Evolutionary conservation across 345 rosid species (phyloP).

Genomic region (Gossypium thurberi): DNA sequence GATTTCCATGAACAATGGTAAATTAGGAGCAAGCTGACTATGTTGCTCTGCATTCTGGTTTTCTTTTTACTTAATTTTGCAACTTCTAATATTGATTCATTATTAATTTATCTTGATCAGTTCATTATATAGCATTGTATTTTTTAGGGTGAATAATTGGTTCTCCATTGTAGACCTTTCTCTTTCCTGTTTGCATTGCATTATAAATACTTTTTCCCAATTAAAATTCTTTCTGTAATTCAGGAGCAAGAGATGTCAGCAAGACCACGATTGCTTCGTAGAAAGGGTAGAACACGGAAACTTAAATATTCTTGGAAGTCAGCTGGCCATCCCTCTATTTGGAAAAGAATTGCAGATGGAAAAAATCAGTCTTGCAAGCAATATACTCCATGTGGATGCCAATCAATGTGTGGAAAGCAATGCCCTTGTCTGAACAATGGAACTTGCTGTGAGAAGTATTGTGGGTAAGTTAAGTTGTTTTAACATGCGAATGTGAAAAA

Average conservation of each 20-base stretch:
- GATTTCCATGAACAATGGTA: not conserved
- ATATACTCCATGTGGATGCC: conserved; percentile 89
- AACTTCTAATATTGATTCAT: not conserved
- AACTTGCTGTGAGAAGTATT: conserved; percentile 92
- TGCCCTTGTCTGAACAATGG: conserved; percentile 65
- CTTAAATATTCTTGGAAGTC: conserved; percentile 88
- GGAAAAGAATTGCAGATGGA: conserved; percentile 65
- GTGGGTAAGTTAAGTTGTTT: conserved; percentile 60
- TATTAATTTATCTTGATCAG: not conserved
- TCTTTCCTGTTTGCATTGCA: not conserved
- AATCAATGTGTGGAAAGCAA: conserved; percentile 68
- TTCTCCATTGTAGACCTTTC: not conserved
- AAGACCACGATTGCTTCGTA: conserved; percentile 47
- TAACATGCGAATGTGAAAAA: conserved; percentile 7
- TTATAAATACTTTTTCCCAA: not conserved
- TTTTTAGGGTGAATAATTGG: not conserved
- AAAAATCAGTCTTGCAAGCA: conserved; percentile 55
- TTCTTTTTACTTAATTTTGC: not conserved
- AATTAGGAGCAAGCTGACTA: not conserved
- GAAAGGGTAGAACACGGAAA: conserved; percentile 70
- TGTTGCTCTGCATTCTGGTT: not conserved
- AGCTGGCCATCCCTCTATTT: conserved; percentile 66
- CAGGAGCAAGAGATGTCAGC: conserved; percentile 73
- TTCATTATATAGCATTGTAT: not conserved
- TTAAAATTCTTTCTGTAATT: conserved; percentile 9